A percentile compares a stretch with the other conserved stretches of the same genome.
Evolutionary conservation across 164 flowering plant genomes (phyloP).

Genomic region (Vitis labrusca): DNA sequence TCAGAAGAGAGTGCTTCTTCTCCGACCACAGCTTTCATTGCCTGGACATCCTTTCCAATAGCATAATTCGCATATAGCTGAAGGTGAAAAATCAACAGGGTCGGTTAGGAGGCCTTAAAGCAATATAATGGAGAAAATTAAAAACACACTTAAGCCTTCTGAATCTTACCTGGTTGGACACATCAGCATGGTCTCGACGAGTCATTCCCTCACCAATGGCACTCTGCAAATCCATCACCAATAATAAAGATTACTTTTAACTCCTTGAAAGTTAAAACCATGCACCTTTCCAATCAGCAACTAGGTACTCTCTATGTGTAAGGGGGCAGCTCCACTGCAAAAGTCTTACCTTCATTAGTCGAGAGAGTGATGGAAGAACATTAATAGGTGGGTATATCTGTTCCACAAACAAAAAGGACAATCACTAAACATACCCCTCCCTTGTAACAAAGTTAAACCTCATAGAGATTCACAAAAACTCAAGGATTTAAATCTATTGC

Average conservation of each 20-base stretch:
- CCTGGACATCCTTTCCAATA: slow-evolving; percentile 98
- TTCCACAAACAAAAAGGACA: slow-evolving; percentile 4
- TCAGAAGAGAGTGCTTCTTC: slow-evolving; percentile 99
- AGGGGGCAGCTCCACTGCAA: not conserved
- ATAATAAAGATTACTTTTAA: too few relatives aligned
- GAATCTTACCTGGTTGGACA: slow-evolving; percentile 84
- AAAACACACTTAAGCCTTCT: not conserved
- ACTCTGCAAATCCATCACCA: slow-evolving; percentile 49
- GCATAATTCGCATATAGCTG: slow-evolving; percentile 99
- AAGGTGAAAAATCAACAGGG: not conserved
- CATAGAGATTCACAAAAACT: too few relatives aligned
- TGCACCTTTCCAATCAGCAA: not conserved
- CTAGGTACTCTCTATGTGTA: not conserved
- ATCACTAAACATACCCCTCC: too few relatives aligned
- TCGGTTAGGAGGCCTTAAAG: not conserved
- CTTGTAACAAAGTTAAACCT: too few relatives aligned
- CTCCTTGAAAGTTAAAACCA: too few relatives aligned
- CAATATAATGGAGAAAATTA: not conserved
- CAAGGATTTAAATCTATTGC: too few relatives aligned
- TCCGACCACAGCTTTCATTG: slow-evolving; percentile 99
- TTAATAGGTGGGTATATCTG: slow-evolving; percentile 99
- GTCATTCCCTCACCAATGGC: slow-evolving; percentile 99
- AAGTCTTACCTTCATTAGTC: slow-evolving; percentile 84
- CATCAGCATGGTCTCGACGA: slow-evolving; percentile 94
- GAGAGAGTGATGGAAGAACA: slow-evolving; percentile 97